Percentiles rank a stretch among this genome's conserved stretches.
Evolutionary conservation across 1,139 yeast species (phyloP).

Genomic region (Suhomyces taliae): DNA sequence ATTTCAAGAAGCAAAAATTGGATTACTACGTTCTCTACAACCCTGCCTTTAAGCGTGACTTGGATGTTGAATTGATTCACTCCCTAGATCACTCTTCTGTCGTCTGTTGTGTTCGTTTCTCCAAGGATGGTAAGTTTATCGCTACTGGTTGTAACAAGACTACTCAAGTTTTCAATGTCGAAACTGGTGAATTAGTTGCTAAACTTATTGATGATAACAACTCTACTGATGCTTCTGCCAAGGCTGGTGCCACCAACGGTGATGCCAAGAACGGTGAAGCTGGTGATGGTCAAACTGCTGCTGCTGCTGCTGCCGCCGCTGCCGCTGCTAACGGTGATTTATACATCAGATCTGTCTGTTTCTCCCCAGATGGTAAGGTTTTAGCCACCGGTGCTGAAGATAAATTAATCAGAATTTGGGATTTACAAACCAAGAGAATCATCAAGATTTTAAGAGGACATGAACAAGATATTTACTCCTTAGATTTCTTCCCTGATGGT

Average conservation of each 20-base stretch:
- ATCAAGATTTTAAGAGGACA: slow-evolving; percentile 90
- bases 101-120: slow-evolving; percentile 94
- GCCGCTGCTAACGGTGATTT: slow-evolving; percentile 68
- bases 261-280: slow-evolving; percentile 19
- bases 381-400: slow-evolving; percentile 99
- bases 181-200: slow-evolving; percentile 88
- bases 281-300: slow-evolving; percentile 18
- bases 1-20: slow-evolving; percentile 77
- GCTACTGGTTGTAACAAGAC: slow-evolving; percentile 98
- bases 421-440: slow-evolving; percentile 81
- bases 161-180: slow-evolving; percentile 91
- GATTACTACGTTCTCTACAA: slow-evolving; percentile 91
- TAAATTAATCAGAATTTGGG: slow-evolving; percentile 96
- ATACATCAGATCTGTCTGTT: slow-evolving; percentile 92
- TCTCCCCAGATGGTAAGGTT: slow-evolving; percentile 94
- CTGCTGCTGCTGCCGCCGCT: slow-evolving; percentile 28
- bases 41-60: slow-evolving; percentile 67
- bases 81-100: slow-evolving; percentile 91
- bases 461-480: slow-evolving; percentile 95
- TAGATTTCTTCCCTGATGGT: slow-evolving; percentile 95
- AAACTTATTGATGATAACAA: slow-evolving; percentile 74
- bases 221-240: slow-evolving; percentile 38
- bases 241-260: slow-evolving; percentile 20
- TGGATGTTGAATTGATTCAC: slow-evolving; percentile 87
- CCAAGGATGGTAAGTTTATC: slow-evolving; percentile 86